Percentiles rank a stretch among this genome's conserved stretches.
These are phyloP conservation scores for Pichia cephalocereana DNA, from an alignment of 805 yeast species.

Conservation along the genomic window DNA sequence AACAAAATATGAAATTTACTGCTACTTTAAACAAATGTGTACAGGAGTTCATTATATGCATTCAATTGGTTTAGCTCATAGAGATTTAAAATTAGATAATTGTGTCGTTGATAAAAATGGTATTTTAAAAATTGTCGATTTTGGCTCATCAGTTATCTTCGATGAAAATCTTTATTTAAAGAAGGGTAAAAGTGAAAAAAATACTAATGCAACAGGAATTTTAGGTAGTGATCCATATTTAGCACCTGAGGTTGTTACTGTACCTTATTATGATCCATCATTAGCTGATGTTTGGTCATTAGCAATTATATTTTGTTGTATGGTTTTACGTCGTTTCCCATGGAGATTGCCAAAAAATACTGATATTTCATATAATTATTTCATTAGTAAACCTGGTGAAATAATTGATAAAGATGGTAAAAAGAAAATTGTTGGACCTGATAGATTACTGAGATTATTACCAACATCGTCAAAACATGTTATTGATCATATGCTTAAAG, in stretches of 20 bases:
- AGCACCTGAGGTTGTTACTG: constrained; percentile 78
- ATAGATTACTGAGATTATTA: constrained; percentile 58
- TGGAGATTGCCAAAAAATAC: constrained; percentile 85
- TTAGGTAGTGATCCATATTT: constrained; percentile 95
- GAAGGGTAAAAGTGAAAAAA: constrained; percentile 10
- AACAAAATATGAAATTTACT: constrained; percentile 58
- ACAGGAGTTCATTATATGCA: constrained; percentile 74
- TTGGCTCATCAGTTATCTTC: constrained; percentile 86
- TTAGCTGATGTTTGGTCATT: constrained; percentile 89
- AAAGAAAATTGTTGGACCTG: constrained; percentile 44
- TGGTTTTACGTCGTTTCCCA: constrained; percentile 80
- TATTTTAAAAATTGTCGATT: constrained; percentile 78
- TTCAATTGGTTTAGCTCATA: constrained; percentile 76
- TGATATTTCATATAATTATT: constrained; percentile 69
- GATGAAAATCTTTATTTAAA: constrained; percentile 19
- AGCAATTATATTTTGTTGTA: constrained; percentile 87
- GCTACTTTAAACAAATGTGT: constrained; percentile 77
- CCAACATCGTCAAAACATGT: constrained; percentile 59
- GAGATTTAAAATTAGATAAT: constrained; percentile 88
- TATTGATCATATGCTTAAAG: constrained; percentile 53
- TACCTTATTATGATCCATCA: constrained; percentile 65
- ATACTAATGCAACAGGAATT: constrained; percentile 68
- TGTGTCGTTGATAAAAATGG: constrained; percentile 77
- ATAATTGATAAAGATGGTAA: constrained; percentile 19
- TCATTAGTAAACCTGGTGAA: constrained; percentile 27